phyloP scores from a whole-genome alignment of 495 filamentous ascomycete species.

The Aspergillus cristatus region DNA sequence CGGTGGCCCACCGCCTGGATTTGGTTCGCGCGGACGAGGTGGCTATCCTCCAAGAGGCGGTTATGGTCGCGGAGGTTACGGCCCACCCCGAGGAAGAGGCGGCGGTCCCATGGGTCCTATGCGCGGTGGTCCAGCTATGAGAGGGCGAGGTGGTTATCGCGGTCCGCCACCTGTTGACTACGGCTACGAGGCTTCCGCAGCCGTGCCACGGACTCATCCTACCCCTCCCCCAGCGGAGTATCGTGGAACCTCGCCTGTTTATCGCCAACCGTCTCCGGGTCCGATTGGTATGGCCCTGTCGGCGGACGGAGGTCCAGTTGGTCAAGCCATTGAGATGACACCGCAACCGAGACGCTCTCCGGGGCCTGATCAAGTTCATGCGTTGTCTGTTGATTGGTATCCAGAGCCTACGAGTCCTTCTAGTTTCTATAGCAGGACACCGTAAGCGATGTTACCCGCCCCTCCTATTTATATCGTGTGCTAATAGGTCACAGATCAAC shows the following conservation, averaged over 20 bases:
- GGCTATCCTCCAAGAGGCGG: slow-evolving; percentile 48
- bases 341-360: slow-evolving; percentile 32
- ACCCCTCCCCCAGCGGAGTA: slow-evolving; percentile 20
- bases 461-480: slow-evolving; percentile 5
- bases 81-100: slow-evolving; percentile 28
- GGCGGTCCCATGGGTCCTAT: slow-evolving; percentile 31
- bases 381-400: slow-evolving; percentile 20
- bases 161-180: slow-evolving; percentile 47
- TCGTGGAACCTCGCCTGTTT: slow-evolving; percentile 20
- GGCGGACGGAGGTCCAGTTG: slow-evolving; percentile 39
- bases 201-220: slow-evolving; percentile 13
- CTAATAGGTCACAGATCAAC: slow-evolving; percentile 47
- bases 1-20: slow-evolving; percentile 39
- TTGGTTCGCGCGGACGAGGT: slow-evolving; percentile 45
- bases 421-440: slow-evolving; percentile 61
- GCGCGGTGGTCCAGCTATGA: slow-evolving; percentile 24
- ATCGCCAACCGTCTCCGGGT: slow-evolving; percentile 45
- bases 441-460: slow-evolving; percentile 45
- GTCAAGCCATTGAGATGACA: slow-evolving; percentile 81
- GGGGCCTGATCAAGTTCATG: slow-evolving; percentile 38
- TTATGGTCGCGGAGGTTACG: slow-evolving; percentile 47
- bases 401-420: slow-evolving; percentile 41
- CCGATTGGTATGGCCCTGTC: slow-evolving; percentile 48
- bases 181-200: slow-evolving; percentile 16
- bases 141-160: slow-evolving; percentile 42